Conservation (phyloP, 345 rosid genomes). For the Sapria himalayana region DNA sequence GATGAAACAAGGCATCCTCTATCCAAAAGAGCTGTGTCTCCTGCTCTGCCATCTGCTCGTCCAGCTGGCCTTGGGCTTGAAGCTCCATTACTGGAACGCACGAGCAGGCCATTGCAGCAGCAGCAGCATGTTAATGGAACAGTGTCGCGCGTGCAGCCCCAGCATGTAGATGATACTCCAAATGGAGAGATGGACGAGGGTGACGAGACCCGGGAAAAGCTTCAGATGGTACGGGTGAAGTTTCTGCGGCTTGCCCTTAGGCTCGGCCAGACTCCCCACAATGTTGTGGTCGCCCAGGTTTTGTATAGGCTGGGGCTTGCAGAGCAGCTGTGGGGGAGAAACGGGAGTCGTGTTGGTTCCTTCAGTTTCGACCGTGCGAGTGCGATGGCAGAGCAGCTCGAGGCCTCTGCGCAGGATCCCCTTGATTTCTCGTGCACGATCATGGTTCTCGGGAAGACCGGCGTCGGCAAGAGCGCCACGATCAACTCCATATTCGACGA, state of each 20-base stretch:
- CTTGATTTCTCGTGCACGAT: constrained; percentile 98
- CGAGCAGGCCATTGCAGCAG: constrained; percentile 38
- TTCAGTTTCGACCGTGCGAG: constrained; percentile 98
- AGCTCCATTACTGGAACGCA: constrained; percentile 64
- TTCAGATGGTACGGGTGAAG: constrained; percentile 93
- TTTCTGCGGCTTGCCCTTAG: constrained; percentile 92
- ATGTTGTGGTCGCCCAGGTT: constrained; percentile 98
- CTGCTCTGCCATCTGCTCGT: constrained; percentile 21
- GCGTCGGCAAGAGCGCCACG: constrained; percentile 98
- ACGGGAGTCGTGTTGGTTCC: constrained; percentile 98
- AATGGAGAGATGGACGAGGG: constrained; percentile 55
- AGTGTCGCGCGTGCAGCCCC: constrained; percentile 30
- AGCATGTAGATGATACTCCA: constrained; percentile 55
- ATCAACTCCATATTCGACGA: constrained; percentile 95
- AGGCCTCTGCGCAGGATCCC: constrained; percentile 81
- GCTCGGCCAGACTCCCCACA: constrained; percentile 97
- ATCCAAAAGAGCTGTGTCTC: constrained; percentile 12
- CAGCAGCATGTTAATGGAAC: constrained; percentile 66
- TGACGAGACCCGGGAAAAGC: constrained; percentile 92
- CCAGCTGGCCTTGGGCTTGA: constrained; percentile 94
- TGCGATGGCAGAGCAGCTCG: constrained; percentile 96
- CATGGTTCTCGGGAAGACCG: constrained; percentile 95
- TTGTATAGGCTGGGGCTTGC: constrained; percentile 90
- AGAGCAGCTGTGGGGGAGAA: constrained; percentile 90
- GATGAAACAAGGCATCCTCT: constrained; percentile 11